phyloP scores from a whole-genome alignment of 495 filamentous ascomycete genomes.

The Penicillium soppii region DNA sequence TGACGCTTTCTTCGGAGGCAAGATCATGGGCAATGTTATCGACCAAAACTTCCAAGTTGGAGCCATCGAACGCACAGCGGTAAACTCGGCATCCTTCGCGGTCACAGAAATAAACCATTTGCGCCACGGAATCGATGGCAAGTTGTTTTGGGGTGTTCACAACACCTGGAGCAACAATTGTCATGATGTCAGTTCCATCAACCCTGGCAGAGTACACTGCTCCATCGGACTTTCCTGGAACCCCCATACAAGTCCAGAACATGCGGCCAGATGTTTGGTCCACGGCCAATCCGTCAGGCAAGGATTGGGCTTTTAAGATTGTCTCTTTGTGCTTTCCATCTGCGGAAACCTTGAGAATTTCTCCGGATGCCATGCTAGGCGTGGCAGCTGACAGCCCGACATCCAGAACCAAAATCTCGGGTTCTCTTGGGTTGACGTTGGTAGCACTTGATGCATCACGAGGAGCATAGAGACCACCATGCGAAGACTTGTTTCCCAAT shows the following conservation, averaged over 20 bases:
- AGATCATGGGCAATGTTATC: slow-evolving; percentile 24
- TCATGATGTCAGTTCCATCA: slow-evolving; percentile 35
- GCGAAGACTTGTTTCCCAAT: slow-evolving; percentile 23
- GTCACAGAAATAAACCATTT: slow-evolving; percentile 52
- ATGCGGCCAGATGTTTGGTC: slow-evolving; percentile 30
- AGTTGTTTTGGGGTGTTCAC: slow-evolving; percentile 56
- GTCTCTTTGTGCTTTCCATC: slow-evolving; percentile 13
- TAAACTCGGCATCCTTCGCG: slow-evolving; percentile 51
- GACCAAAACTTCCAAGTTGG: slow-evolving; percentile 38
- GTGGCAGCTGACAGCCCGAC: slow-evolving; percentile 23
- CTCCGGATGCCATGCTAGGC: slow-evolving; percentile 15
- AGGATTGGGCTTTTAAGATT: slow-evolving; percentile 26
- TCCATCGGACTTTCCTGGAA: slow-evolving; percentile 40
- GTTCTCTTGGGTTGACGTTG: neutral
- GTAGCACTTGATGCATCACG: neutral
- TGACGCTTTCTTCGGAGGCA: slow-evolving; percentile 16
- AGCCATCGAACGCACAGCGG: slow-evolving; percentile 46
- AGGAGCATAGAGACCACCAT: slow-evolving; percentile 30
- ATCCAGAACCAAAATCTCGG: slow-evolving; percentile 24
- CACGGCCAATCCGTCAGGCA: slow-evolving; percentile 50
- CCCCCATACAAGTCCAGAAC: slow-evolving; percentile 55
- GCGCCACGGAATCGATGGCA: slow-evolving; percentile 24
- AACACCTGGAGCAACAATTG: slow-evolving; percentile 30
- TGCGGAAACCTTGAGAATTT: slow-evolving; percentile 20
- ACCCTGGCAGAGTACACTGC: slow-evolving; percentile 38